phyloP scores from a whole-genome alignment of 73 alveolate genomes.

The Paramecium caudatum region DNA sequence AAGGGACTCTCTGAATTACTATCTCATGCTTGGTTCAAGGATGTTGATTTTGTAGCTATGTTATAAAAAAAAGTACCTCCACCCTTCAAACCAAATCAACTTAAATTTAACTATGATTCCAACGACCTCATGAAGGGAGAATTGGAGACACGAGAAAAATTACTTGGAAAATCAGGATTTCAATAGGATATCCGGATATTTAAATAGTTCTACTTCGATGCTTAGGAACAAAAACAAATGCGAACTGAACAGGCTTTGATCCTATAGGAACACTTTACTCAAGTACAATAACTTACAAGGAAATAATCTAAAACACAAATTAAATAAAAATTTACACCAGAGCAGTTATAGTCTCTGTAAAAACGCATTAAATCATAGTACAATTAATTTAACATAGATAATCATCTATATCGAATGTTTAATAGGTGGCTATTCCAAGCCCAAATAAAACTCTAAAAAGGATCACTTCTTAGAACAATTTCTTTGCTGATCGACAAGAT shows the following conservation, averaged over 20 bases:
- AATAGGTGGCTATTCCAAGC: conserved; percentile 12
- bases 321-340: conserved; percentile 53
- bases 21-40: conserved; percentile 76
- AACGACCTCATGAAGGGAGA: conserved; percentile 73
- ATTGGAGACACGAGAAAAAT: conserved; percentile 69
- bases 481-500: conserved; percentile 60
- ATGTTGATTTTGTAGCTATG: conserved; percentile 60
- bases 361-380: conserved; percentile 66
- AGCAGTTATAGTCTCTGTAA: conserved; percentile 5
- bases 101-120: conserved; percentile 68
- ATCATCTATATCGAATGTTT: conserved; percentile 7
- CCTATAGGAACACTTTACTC: neutral
- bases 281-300: neutral
- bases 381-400: neutral
- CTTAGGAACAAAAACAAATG: conserved; percentile 47
- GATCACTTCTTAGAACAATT: conserved; percentile 47
- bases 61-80: conserved; percentile 71
- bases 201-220: conserved; percentile 32
- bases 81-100: conserved; percentile 73
- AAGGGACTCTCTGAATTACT: conserved; percentile 73
- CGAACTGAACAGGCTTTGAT: conserved; percentile 19
- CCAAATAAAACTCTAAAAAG: conserved; percentile 29
- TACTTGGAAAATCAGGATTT: conserved; percentile 49
- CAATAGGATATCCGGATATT: conserved; percentile 45
- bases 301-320: conserved; percentile 2